phyloP scores from a whole-genome alignment of 192 early-diverging fungal species.

The Dispira parvispora region DNA sequence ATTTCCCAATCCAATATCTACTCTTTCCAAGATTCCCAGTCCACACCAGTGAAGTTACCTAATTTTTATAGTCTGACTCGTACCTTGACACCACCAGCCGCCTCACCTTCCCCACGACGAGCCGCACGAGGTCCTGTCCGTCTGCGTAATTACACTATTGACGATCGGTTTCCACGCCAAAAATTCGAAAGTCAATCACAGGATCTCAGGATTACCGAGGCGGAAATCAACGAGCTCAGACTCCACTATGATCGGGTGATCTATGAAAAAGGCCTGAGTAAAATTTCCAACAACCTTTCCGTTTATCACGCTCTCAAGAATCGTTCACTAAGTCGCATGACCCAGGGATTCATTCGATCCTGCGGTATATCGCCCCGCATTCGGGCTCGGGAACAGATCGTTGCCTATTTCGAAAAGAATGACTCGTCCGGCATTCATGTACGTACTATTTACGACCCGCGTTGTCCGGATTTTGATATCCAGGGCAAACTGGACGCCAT shows the following conservation, averaged over 20 bases:
- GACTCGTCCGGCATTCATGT: not conserved
- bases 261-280: conserved; percentile 3
- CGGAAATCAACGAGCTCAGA: not conserved
- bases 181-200: not conserved
- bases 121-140: not conserved
- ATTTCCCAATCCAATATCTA: too few species aligned
- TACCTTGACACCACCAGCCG: too few species aligned
- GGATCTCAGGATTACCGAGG: not conserved
- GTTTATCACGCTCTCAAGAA: conserved; percentile 3
- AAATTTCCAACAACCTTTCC: conserved; percentile 7
- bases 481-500: conserved; percentile 9
- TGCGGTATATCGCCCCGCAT: not conserved
- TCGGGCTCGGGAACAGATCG: not conserved
- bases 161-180: not conserved
- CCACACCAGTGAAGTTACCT: too few species aligned
- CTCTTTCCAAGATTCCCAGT: too few species aligned
- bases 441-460: conserved; percentile 4
- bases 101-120: too few species aligned
- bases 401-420: not conserved
- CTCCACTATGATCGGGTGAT: not conserved
- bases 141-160: not conserved
- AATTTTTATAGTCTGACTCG: too few species aligned
- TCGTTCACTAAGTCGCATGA: not conserved
- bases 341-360: conserved; percentile 8
- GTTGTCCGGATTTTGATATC: conserved; percentile 1